Evolutionary conservation across 345 rosid genomes (phyloP).

Genomic region (Mangifera indica): DNA sequence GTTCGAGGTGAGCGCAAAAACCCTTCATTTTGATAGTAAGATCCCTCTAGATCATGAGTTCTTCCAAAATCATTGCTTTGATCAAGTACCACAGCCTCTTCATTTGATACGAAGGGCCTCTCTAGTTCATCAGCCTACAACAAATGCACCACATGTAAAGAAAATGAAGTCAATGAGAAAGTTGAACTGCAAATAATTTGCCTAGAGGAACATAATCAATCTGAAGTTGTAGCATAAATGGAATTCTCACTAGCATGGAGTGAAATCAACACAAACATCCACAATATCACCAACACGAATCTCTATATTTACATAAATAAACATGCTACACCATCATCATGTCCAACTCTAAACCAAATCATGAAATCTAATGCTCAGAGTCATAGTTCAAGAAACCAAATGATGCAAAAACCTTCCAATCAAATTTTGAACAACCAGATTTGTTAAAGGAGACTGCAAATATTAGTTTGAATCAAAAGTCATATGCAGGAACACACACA

Average conservation of each 20-base stretch:
- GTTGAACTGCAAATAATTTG: neutral
- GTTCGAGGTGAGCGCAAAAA: conserved; percentile 48
- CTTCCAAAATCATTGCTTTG: conserved; percentile 55
- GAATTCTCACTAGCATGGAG: neutral
- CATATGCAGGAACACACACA: neutral
- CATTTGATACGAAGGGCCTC: conserved; percentile 68
- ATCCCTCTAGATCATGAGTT: conserved; percentile 67
- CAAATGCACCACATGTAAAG: neutral
- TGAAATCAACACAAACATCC: neutral
- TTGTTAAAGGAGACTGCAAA: neutral
- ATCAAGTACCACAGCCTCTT: conserved; percentile 35
- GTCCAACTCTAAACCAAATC: neutral
- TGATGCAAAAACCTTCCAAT: neutral
- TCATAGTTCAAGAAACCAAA: neutral
- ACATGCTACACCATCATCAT: neutral
- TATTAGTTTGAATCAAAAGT: neutral
- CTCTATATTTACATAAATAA: neutral
- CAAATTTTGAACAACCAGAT: neutral
- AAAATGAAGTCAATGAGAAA: neutral
- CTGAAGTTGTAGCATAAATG: neutral
- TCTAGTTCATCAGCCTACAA: conserved; percentile 61
- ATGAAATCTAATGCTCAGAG: neutral
- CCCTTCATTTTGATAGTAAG: conserved; percentile 60
- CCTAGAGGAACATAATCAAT: neutral
- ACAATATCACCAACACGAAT: neutral